Evolutionary conservation across 768 basidiomycete species (phyloP), one percentile per base, ranked within the genome.

Genomic region (Cyathus striatus): DNA sequence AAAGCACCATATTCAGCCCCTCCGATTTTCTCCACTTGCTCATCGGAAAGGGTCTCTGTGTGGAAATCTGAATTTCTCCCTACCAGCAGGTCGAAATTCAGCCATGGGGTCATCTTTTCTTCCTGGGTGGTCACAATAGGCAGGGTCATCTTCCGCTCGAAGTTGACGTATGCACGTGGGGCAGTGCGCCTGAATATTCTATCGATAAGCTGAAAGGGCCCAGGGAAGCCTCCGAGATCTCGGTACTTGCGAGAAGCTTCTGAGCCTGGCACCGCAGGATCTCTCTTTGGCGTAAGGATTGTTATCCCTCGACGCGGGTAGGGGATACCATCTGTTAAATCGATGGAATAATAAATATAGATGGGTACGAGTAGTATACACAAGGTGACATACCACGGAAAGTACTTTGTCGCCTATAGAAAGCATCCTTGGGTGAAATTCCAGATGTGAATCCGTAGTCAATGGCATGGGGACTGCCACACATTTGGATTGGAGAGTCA

Each of bases 1-100:
- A 89, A 58, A 3, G 85, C 82, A 3, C 78, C 62, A 58, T 82
- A 89, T 62, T 91, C 89, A 18, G 85, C 76, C 0, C 87, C 87
- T 3, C 87, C 86, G 14, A 91, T 61, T 48, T 81, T 72, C 54
- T 88, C 86, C 43, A 86, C 55, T 55, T 89, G 74, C 16, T 86
- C 82, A 48, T 79, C 73, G 3, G 73, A 76, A 53, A 91, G 56
- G 47, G 58, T 70, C 23, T 76, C 75, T 10, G 67, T 73, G 30
- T 64, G 59, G 48, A 81, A 76, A 47, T 75, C 65, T 5, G 77
- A 81, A 53, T 86, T 87, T 16, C 81, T 62, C 3, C 79, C 77
- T 4, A 81, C 73, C 9, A 72, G 59, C 2, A 85, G 56, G 32
- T 59, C 58, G 36, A 73, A 59, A 24, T 58, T 59, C 38, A 75